phyloP scores from a whole-genome alignment of 805 yeast species.

The Candida tibetensis region DNA sequence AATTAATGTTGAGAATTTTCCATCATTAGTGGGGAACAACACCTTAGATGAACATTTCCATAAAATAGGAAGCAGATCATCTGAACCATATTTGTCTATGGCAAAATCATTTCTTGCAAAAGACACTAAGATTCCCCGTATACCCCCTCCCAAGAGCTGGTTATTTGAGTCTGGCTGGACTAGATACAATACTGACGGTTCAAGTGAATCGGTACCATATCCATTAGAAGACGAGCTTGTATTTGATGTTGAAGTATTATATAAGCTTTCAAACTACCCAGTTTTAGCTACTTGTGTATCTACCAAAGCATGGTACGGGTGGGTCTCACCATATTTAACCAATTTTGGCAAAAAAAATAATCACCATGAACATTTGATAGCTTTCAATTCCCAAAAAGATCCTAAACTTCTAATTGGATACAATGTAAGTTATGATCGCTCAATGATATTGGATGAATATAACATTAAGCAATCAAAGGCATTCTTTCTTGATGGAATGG shows the following conservation, averaged over 20 bases:
- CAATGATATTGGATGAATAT: conserved; percentile 83
- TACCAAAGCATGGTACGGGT: conserved; percentile 80
- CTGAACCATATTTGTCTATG: conserved; percentile 58
- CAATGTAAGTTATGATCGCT: conserved; percentile 87
- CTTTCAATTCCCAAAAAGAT: conserved; percentile 51
- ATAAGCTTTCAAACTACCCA: conserved; percentile 70
- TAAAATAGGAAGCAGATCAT: conserved; percentile 56
- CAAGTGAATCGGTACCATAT: conserved; percentile 56
- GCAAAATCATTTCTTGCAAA: conserved; percentile 42
- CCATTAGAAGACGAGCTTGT: conserved; percentile 74
- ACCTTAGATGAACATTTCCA: conserved; percentile 83
- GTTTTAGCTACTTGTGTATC: conserved; percentile 81
- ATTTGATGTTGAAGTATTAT: conserved; percentile 88
- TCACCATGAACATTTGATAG: conserved; percentile 62
- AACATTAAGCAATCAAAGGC: conserved; percentile 61
- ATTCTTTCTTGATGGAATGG: conserved; percentile 87
- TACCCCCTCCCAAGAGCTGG: conserved; percentile 56
- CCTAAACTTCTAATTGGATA: conserved; percentile 79
- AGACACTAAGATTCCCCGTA: conserved; percentile 26
- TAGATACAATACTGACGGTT: conserved; percentile 55
- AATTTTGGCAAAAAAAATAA: conserved; percentile 42
- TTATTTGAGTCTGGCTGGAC: conserved; percentile 73
- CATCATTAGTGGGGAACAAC: conserved; percentile 66
- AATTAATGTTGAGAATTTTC: conserved; percentile 55
- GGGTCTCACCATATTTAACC: conserved; percentile 87